A percentile compares a stretch with the other conserved stretches of the same genome.
Evolutionary conservation across 2,329 filamentous ascomycete genomes (phyloP).

Genomic region (Ophiobolus disseminans): DNA sequence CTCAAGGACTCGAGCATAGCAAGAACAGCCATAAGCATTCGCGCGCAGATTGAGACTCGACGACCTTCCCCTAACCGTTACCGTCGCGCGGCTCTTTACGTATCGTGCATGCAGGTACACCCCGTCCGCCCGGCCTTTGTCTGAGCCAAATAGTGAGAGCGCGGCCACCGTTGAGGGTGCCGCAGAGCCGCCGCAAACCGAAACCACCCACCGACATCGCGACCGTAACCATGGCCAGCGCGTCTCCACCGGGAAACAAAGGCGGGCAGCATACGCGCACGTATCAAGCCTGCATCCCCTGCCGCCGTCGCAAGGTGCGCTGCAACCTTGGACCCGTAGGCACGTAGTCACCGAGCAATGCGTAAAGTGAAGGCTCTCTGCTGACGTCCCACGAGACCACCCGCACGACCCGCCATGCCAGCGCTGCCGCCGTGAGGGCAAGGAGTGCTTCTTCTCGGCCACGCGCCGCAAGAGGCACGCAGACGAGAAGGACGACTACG

Average conservation of each 20-base stretch:
- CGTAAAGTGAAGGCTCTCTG: too few species aligned
- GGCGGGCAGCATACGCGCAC: constrained; percentile 44
- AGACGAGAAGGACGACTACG: constrained; percentile 53
- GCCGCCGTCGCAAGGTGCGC: constrained; percentile 63
- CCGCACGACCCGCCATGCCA: constrained; percentile 93
- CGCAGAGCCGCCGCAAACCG: constrained; percentile 25
- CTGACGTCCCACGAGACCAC: constrained; percentile 45
- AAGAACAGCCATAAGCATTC: not conserved
- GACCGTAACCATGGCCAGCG: constrained; percentile 28
- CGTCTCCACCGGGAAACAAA: constrained; percentile 28
- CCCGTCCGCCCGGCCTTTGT: constrained; percentile 1
- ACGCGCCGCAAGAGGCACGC: constrained; percentile 90
- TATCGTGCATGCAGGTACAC: constrained; percentile 20
- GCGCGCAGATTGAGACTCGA: not conserved
- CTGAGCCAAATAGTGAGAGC: constrained; percentile 10
- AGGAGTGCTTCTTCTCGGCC: constrained; percentile 96
- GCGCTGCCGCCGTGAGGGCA: constrained; percentile 90
- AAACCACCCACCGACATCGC: constrained; percentile 21
- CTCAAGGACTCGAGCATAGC: not conserved
- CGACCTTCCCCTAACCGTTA: constrained; percentile 23
- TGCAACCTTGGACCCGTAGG: constrained; percentile 50
- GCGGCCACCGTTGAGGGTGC: constrained; percentile 1
- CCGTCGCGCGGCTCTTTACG: constrained; percentile 8
- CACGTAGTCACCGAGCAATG: constrained; percentile 29
- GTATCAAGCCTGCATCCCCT: constrained; percentile 60